These are phyloP conservation scores for Veloboletus limbatus DNA, from an alignment of 1,284 basidiomycete species.

Conservation along the genomic window DNA sequence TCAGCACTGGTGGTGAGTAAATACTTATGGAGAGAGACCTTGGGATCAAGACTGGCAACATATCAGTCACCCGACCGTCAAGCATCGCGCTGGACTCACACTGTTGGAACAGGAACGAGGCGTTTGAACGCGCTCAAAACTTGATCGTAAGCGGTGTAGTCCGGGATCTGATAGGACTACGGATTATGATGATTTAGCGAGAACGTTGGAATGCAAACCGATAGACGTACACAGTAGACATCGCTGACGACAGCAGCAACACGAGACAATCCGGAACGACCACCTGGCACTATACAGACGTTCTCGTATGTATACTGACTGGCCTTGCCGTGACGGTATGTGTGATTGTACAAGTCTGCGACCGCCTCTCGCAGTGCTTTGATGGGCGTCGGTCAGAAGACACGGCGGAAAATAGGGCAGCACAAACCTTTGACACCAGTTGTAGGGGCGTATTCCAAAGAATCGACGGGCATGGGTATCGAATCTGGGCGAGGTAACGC, in stretches of 20 bases:
- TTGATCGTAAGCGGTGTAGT: constrained; percentile 86
- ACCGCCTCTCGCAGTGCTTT: constrained; percentile 66
- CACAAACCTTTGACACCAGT: constrained; percentile 79
- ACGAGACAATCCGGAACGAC: constrained; percentile 83
- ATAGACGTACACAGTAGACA: constrained; percentile 63
- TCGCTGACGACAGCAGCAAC: constrained; percentile 89
- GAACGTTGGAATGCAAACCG: neutral
- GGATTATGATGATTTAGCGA: constrained; percentile 5
- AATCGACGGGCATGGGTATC: constrained; percentile 66
- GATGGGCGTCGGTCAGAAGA: constrained; percentile 1
- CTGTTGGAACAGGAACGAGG: constrained; percentile 86
- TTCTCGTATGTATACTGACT: constrained; percentile 91
- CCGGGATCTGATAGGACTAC: constrained; percentile 82
- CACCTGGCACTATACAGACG: constrained; percentile 89
- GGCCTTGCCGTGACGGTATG: constrained; percentile 76
- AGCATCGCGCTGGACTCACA: constrained; percentile 46
- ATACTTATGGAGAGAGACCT: constrained; percentile 36
- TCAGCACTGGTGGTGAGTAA: constrained; percentile 12
- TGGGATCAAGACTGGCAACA: constrained; percentile 50
- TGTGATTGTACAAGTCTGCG: constrained; percentile 83
- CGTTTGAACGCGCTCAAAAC: constrained; percentile 85
- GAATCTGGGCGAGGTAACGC: constrained; percentile 64
- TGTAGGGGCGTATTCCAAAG: constrained; percentile 91
- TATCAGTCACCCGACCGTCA: constrained; percentile 14
- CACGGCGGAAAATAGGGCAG: constrained; percentile 10